Conservation (phyloP, 345 rosid genomes). For the Turnera subulata region DNA sequence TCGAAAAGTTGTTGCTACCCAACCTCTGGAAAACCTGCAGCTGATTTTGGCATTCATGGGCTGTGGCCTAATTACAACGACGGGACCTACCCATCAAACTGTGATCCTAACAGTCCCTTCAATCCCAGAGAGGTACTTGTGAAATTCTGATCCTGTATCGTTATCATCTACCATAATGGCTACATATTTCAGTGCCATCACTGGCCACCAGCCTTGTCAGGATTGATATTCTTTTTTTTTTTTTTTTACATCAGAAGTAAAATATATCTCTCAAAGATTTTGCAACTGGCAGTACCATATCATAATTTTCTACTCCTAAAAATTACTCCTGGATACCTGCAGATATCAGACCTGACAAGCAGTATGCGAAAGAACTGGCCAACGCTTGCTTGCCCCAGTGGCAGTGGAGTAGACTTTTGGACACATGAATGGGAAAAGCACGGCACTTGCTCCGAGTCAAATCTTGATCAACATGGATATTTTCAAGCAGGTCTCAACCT, state of each 20-base stretch:
- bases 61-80: conserved; percentile 88
- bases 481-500: conserved; percentile 57
- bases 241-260: too few species aligned
- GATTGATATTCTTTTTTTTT: too few species aligned
- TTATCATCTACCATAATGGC: too few species aligned
- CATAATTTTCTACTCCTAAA: too few species aligned
- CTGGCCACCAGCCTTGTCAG: too few species aligned
- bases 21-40: conserved; percentile 74
- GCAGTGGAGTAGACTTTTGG: conserved; percentile 61
- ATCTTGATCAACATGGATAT: conserved; percentile 65
- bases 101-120: conserved; percentile 54
- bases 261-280: too few species aligned
- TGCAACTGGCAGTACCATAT: too few species aligned
- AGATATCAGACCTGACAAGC: conserved; percentile 52
- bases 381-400: conserved; percentile 76
- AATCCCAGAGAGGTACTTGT: conserved; percentile 38
- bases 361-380: conserved; percentile 78
- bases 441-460: conserved; percentile 85
- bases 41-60: conserved; percentile 92
- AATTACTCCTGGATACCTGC: too few species aligned
- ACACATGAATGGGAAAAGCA: conserved; percentile 95
- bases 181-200: too few species aligned
- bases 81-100: conserved; percentile 78
- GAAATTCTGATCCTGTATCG: background rate
- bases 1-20: conserved; percentile 73